phyloP scores from a whole-genome alignment of 352 stramenopile genomes.

The Phytophthora macrochlamydospora region DNA sequence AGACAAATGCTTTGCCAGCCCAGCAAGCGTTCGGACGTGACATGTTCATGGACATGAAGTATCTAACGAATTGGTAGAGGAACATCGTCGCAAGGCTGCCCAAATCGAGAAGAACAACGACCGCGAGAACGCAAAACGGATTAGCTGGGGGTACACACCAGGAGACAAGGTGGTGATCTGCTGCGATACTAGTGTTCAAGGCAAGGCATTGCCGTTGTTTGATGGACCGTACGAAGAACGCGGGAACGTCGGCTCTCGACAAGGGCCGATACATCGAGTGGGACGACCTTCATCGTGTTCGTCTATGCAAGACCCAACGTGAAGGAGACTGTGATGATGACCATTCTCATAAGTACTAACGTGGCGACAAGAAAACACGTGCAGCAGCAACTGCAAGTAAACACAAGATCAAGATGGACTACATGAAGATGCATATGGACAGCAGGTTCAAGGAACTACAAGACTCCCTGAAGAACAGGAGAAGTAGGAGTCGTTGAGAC shows the following conservation, averaged over 20 bases:
- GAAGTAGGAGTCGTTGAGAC: no score
- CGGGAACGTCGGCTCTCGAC: background rate
- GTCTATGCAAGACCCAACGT: background rate
- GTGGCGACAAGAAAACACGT: no score
- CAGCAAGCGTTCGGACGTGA: conserved; percentile 6
- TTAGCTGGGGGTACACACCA: background rate
- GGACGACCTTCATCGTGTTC: background rate
- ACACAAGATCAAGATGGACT: no score
- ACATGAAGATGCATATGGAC: no score
- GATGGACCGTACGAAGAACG: background rate
- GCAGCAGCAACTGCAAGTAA: no score
- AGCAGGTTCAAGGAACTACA: no score
- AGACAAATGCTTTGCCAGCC: background rate
- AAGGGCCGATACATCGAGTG: background rate
- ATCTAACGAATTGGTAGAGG: background rate
- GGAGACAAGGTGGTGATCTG: background rate
- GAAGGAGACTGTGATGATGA: background rate
- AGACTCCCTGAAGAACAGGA: no score
- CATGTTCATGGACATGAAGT: background rate
- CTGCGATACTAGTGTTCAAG: background rate
- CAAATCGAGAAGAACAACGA: background rate
- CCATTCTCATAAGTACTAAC: no score
- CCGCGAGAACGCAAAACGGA: background rate
- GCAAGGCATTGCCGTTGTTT: background rate
- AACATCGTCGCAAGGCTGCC: background rate